Evolutionary conservation across 352 stramenopile genomes (phyloP), one percentile per base, ranked within the genome.

Genomic region (Paralagenidium karlingii): DNA sequence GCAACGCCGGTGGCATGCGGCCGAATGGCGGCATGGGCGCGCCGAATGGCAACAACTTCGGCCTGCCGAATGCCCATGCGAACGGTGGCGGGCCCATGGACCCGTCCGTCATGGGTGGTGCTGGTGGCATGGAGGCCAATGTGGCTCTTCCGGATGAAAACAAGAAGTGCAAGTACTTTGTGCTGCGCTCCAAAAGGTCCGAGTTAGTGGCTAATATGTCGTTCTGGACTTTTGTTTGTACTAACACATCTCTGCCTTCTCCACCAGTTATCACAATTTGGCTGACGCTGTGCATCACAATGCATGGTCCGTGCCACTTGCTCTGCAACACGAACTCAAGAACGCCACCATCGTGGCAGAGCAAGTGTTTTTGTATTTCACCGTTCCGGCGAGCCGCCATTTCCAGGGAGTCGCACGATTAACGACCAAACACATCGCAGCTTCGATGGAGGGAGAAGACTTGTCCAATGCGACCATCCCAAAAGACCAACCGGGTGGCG

Each of bases 181-280:
- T 94, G 26, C 26, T 90, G 9, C 82, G 79, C 11, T 86, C 80
- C n/a, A n/a, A n/a, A n/a, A n/a, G n/a, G n/a, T n/a, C n/a, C n/a
- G n/a, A n/a, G n/a, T n/a, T n/a, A n/a, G n/a, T n/a, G n/a, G n/a
- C n/a, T n/a, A n/a, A n/a, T n/a, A n/a, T n/a, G n/a, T n/a, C n/a
- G n/a, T n/a, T n/a, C n/a, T n/a, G n/a, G n/a, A n/a, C n/a, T n/a
- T n/a, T n/a, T n/a, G n/a, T n/a, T n/a, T n/a, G n/a, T n/a, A n/a
- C n/a, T n/a, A n/a, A n/a, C n/a, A n/a, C n/a, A n/a, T n/a, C n/a
- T n/a, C n/a, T n/a, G n/a, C n/a, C n/a, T n/a, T n/a, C n/a, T n/a
- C n/a, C 18, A 48, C 62, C 19, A 89, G 68, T 51, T 91, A 91
- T 41, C 50, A 88, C 40, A 90, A 90, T 43, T 27, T 94, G 12